Evolutionary conservation across 2,329 filamentous ascomycete species (phyloP).

Genomic region (Trichoderma sp.): DNA sequence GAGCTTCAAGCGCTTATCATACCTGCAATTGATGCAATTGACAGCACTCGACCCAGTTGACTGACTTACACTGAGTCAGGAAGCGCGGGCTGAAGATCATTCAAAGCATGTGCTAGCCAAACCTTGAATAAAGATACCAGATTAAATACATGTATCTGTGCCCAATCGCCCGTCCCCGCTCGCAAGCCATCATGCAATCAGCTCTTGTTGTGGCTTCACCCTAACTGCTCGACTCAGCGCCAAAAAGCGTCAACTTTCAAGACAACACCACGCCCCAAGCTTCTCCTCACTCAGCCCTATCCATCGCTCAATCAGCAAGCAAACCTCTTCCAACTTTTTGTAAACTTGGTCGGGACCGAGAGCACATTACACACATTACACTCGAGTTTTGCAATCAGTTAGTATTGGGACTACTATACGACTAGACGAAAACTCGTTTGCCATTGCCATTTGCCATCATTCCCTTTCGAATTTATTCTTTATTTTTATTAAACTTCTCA

Average conservation of each 20-base stretch:
- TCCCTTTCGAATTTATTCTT: neutral
- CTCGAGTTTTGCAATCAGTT: neutral
- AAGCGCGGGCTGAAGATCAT: constrained; percentile 15
- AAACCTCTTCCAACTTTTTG: neutral
- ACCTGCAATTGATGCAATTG: neutral
- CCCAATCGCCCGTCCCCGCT: neutral
- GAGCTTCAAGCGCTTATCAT: neutral
- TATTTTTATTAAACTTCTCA: neutral
- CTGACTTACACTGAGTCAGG: neutral
- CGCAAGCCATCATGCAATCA: neutral
- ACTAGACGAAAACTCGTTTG: constrained; percentile 1
- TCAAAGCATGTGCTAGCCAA: neutral
- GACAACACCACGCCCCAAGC: neutral
- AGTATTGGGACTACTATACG: neutral
- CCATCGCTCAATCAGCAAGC: neutral
- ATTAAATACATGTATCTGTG: neutral
- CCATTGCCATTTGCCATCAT: constrained; percentile 6
- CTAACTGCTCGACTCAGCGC: neutral
- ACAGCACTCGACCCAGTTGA: neutral
- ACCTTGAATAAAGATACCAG: constrained; percentile 11
- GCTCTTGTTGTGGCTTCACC: neutral
- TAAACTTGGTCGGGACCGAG: neutral
- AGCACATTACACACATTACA: neutral
- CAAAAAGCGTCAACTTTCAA: neutral
- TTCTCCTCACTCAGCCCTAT: constrained; percentile 14